Evolutionary conservation across 208 protist genomes (phyloP).

Genomic region (Leishmania guyanensis): DNA sequence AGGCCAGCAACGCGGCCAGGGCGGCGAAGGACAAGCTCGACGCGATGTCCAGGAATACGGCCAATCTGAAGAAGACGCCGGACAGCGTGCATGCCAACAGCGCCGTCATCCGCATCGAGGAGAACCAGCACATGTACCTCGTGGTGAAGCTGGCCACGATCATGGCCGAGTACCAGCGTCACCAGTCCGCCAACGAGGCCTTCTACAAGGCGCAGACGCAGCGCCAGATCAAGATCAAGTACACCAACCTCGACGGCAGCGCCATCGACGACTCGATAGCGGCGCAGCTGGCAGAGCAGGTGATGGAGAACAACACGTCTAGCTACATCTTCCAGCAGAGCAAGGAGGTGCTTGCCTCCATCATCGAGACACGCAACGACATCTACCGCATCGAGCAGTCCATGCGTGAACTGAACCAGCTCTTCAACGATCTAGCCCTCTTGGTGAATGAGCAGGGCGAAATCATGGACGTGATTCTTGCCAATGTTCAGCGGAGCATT

Average conservation of each 20-base stretch:
- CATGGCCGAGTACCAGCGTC: conserved; percentile 73
- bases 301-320: conserved; percentile 78
- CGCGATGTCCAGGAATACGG: conserved; percentile 62
- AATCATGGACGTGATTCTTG: conserved; percentile 81
- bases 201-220: conserved; percentile 79
- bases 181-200: conserved; percentile 61
- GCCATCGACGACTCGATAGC: conserved; percentile 76
- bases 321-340: conserved; percentile 90
- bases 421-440: conserved; percentile 90
- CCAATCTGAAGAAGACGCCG: conserved; percentile 63
- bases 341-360: conserved; percentile 80
- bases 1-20: conserved; percentile 48
- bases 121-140: conserved; percentile 84
- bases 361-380: conserved; percentile 90
- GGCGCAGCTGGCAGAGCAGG: conserved; percentile 70
- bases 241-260: conserved; percentile 78
- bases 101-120: conserved; percentile 84
- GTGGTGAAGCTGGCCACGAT: conserved; percentile 39
- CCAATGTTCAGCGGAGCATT: conserved; percentile 67
- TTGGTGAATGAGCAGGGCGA: conserved; percentile 90
- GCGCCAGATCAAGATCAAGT: conserved; percentile 93
- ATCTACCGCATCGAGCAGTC: conserved; percentile 90
- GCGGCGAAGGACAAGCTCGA: conserved; percentile 49
- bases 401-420: conserved; percentile 86
- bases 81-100: conserved; percentile 64